Evolutionary conservation across 352 stramenopile species (phyloP).

Genomic region (Globisporangium spinosum): DNA sequence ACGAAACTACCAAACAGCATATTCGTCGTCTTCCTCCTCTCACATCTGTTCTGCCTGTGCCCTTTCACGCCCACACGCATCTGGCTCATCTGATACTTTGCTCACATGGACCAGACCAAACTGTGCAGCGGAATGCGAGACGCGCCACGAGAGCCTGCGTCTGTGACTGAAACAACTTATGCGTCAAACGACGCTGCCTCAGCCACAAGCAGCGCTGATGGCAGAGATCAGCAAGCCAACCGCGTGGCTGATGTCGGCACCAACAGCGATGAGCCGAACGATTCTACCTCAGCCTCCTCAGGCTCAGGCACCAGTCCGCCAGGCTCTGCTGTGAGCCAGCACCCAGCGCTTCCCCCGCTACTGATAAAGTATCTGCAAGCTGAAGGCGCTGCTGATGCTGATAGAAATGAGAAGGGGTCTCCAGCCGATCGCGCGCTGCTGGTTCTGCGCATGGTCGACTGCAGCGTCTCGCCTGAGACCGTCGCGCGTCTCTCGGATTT

Average conservation of each 20-base stretch:
- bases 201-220: not conserved
- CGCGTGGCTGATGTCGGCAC: not conserved
- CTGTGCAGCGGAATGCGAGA: not conserved
- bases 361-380: not conserved
- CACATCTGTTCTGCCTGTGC: not conserved
- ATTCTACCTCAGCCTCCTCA: not conserved
- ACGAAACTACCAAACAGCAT: not conserved
- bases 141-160: not conserved
- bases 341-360: not conserved
- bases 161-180: not conserved
- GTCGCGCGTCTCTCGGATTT: constrained; percentile 27
- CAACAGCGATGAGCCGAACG: not conserved
- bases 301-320: not conserved
- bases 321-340: not conserved
- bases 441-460: constrained; percentile 22
- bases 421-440: not conserved
- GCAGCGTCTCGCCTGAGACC: constrained; percentile 16
- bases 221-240: not conserved
- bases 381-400: not conserved
- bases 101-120: not conserved
- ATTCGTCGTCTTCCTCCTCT: not conserved
- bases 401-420: not conserved
- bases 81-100: not conserved
- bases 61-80: not conserved
- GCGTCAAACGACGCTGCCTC: not conserved